These are phyloP conservation scores for Exophiala spinifera DNA, from an alignment of 2,329 filamentous ascomycete species.

Conservation along the genomic window DNA sequence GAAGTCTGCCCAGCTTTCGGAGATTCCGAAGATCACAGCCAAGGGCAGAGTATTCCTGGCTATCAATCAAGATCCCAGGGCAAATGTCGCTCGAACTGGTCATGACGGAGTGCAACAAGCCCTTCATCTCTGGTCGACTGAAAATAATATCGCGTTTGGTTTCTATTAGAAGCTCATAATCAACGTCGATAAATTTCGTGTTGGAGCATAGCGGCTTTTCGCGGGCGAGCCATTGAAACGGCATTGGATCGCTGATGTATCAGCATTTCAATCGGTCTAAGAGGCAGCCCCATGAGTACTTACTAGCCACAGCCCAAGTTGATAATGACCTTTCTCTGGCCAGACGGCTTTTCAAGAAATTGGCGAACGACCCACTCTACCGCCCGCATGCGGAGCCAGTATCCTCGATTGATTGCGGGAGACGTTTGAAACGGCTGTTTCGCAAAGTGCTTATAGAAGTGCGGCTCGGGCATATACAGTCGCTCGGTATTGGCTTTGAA, in stretches of 20 bases:
- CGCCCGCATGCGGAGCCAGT: slow-evolving; percentile 79
- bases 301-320: slow-evolving; percentile 29
- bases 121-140: slow-evolving; percentile 20
- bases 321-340: slow-evolving; percentile 27
- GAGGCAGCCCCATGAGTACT: slow-evolving; percentile 6
- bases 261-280: background rate
- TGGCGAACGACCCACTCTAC: slow-evolving; percentile 73
- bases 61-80: slow-evolving; percentile 13
- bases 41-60: slow-evolving; percentile 26
- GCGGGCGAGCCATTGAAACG: slow-evolving; percentile 74
- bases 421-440: slow-evolving; percentile 76
- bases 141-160: slow-evolving; percentile 27
- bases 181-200: slow-evolving; percentile 28
- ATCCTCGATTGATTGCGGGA: slow-evolving; percentile 84
- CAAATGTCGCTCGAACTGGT: background rate
- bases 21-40: slow-evolving; percentile 58
- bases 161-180: slow-evolving; percentile 27
- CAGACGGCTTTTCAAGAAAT: slow-evolving; percentile 60
- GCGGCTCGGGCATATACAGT: slow-evolving; percentile 75
- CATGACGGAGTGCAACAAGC: slow-evolving; percentile 13
- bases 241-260: slow-evolving; percentile 71
- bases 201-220: slow-evolving; percentile 50
- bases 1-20: slow-evolving; percentile 54
- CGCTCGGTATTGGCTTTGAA: slow-evolving; percentile 88
- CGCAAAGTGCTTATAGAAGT: slow-evolving; percentile 86